phyloP scores from a whole-genome alignment of 2,329 filamentous ascomycete genomes.

The Hymenoscyphus albidus region DNA sequence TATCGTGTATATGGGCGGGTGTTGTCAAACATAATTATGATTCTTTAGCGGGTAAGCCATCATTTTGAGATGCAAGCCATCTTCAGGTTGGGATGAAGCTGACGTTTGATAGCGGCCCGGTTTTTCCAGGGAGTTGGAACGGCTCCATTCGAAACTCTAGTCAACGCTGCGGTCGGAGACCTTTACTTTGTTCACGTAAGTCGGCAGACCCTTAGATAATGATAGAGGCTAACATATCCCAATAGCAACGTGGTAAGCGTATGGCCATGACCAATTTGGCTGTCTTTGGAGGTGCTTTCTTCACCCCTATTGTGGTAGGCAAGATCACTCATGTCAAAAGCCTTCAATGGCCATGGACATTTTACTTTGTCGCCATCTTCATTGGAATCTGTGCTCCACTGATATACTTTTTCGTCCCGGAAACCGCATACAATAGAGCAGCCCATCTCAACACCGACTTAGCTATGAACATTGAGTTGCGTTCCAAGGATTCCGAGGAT shows the following conservation, averaged over 20 bases:
- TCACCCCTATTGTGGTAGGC: conserved; percentile 86
- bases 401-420: conserved; percentile 76
- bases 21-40: conserved; percentile 60
- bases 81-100: neutral
- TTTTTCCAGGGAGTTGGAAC: conserved; percentile 83
- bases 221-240: neutral
- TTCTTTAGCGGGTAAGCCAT: conserved; percentile 51
- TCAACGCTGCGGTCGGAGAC: conserved; percentile 87
- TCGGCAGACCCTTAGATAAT: conserved; percentile 11
- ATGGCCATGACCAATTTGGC: conserved; percentile 78
- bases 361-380: conserved; percentile 86
- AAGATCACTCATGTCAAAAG: conserved; percentile 64
- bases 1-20: conserved; percentile 72
- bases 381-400: conserved; percentile 64
- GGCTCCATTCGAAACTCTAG: conserved; percentile 84
- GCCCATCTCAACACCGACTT: conserved; percentile 67
- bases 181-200: conserved; percentile 82
- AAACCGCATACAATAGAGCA: conserved; percentile 73
- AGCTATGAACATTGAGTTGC: conserved; percentile 16
- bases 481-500: conserved; percentile 2
- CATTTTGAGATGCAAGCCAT: neutral
- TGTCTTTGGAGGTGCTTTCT: conserved; percentile 67
- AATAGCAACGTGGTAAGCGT: conserved; percentile 67
- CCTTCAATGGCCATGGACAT: conserved; percentile 82
- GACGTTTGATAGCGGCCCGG: conserved; percentile 53